phyloP scores from a whole-genome alignment of 208 protist species.

The Acanthamoeba quina region DNA sequence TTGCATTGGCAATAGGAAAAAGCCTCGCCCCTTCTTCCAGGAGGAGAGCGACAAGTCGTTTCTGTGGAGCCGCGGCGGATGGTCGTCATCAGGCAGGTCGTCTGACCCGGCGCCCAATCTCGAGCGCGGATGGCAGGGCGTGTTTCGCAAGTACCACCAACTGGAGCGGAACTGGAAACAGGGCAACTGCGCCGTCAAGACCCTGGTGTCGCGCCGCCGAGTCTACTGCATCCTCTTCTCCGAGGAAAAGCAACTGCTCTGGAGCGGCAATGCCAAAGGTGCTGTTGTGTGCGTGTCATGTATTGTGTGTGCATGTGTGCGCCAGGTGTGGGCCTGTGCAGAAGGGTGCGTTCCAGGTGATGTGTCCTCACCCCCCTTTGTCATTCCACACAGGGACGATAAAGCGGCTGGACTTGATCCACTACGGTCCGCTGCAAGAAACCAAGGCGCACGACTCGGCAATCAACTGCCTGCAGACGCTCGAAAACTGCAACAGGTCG shows the following conservation, averaged over 20 bases:
- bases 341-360: too few relatives aligned
- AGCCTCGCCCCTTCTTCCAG: neutral
- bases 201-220: neutral
- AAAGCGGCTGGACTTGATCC: constrained; percentile 40
- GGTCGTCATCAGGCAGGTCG: too few relatives aligned
- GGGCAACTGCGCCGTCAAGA: constrained; percentile 59
- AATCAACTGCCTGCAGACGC: constrained; percentile 55
- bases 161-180: constrained; percentile 58
- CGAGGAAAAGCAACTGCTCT: constrained; percentile 54
- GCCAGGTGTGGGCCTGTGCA: too few relatives aligned
- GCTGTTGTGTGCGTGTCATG: neutral
- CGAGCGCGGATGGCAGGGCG: neutral
- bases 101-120: neutral
- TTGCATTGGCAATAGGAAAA: too few relatives aligned
- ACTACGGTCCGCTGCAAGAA: constrained; percentile 27
- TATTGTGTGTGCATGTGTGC: neutral
- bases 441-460: constrained; percentile 63
- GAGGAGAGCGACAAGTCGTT: constrained; percentile 49
- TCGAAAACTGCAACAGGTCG: constrained; percentile 9
- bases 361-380: too few relatives aligned
- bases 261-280: constrained; percentile 62
- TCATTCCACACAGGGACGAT: neutral
- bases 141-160: constrained; percentile 60
- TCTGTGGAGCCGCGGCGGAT: neutral
- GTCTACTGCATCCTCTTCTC: constrained; percentile 67